Evolutionary conservation across 192 early-diverging fungal species (phyloP), one percentile per base, ranked within the genome.

Genomic region (Phlyctochytrium arcticum): DNA sequence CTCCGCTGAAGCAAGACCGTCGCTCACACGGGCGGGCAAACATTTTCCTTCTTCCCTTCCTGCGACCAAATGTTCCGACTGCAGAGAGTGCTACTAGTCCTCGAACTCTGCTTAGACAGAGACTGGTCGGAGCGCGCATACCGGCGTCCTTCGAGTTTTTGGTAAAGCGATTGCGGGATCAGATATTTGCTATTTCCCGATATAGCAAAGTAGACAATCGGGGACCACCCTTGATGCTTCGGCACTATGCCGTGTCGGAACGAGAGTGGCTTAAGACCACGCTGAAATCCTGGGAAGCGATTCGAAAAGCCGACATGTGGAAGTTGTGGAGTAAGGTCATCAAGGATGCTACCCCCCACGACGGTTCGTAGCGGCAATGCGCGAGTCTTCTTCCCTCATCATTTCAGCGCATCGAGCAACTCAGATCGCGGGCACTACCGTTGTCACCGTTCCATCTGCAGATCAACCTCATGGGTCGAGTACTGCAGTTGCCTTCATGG

Each of bases 191-290:
- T 4, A 63, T 49, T 4, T 36, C 61, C 10, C 48, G 61, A n/a
- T 53, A 19, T 33, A 44, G 15, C 21, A n/a, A n/a, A 44, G 21
- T 19, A 2, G 39, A 44, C 12, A 44, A 44, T 12, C 12, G 21
- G 12, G n/a, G n/a, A n/a, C n/a, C n/a, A n/a, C 39, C 56, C 9
- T 19, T 30, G 56, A 12, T 32, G 2, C 46, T 48, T 21, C 46
- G 55, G 53, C 23, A 27, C 48, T 69, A 36, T 56, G 46, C 15
- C n/a, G 17, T 55, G 17, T 64, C 60, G 12, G 68, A 69, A 34
- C 36, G 56, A 3, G 68, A 69, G 9, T 69, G 68, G 68, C 21
- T 65, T n/a, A 54, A 58, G 36, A 26, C 12, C 12, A 47, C 68
- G 33, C 36, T 46, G 17, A 65, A 37, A 32, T 54, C 32, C 15